phyloP scores from a whole-genome alignment of 2,329 filamentous ascomycete genomes.

The Diaporthe sp. region DNA sequence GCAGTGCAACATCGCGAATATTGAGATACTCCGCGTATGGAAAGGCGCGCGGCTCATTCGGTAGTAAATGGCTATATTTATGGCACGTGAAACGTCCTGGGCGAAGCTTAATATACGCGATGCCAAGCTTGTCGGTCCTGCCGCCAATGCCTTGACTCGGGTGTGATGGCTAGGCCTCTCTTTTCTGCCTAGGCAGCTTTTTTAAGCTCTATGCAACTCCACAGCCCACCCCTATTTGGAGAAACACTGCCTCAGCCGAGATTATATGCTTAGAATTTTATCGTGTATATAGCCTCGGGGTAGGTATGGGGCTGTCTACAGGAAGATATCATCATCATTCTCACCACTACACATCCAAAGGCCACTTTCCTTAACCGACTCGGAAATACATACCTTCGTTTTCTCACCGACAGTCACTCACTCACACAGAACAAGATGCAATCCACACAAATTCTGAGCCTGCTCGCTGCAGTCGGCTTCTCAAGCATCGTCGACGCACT shows the following conservation, averaged over 20 bases:
- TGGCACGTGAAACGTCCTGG: conserved; percentile 4
- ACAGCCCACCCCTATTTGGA: conserved; percentile 24
- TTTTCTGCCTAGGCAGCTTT: conserved; percentile 17
- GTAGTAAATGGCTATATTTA: background rate
- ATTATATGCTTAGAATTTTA: conserved; percentile 13
- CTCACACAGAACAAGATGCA: conserved; percentile 19
- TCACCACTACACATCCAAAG: background rate
- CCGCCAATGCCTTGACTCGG: conserved; percentile 16
- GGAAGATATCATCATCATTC: background rate
- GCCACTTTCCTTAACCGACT: background rate
- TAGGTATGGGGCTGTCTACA: background rate
- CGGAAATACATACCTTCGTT: conserved; percentile 1
- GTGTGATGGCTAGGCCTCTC: conserved; percentile 5
- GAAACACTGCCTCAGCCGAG: conserved; percentile 18
- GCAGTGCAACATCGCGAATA: background rate
- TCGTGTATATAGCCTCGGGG: conserved; percentile 17
- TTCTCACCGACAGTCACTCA: conserved; percentile 17
- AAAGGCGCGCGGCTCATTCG: conserved; percentile 14
- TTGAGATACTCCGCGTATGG: background rate
- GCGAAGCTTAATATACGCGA: conserved; percentile 24
- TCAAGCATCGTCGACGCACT: conserved; percentile 35
- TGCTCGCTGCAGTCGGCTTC: conserved; percentile 29
- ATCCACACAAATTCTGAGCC: conserved; percentile 12
- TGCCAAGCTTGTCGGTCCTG: conserved; percentile 25
- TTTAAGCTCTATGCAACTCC: conserved; percentile 29